A percentile compares a stretch with the other conserved stretches of the same genome.
Conservation (phyloP, 805 yeast species). For the Starmera caribaea region DNA sequence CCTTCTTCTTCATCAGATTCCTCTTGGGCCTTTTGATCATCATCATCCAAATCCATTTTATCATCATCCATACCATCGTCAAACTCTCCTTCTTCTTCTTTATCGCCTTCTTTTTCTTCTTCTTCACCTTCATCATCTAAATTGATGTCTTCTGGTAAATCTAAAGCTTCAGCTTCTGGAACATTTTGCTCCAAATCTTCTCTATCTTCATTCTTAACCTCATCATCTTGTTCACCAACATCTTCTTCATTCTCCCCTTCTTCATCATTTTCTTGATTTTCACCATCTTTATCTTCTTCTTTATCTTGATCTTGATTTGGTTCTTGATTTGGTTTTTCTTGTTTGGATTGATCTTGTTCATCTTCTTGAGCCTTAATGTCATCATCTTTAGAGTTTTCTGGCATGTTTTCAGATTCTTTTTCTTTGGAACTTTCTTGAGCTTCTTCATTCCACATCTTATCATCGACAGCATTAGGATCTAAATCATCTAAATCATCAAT, state of each 20-base stretch:
- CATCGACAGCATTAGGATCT: slow-evolving; percentile 93
- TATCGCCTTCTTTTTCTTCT: slow-evolving; percentile 39
- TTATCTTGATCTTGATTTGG: slow-evolving; percentile 27
- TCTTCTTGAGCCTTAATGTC: slow-evolving; percentile 31
- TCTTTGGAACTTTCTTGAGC: slow-evolving; percentile 69
- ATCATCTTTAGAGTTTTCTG: slow-evolving; percentile 43
- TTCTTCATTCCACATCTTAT: slow-evolving; percentile 97
- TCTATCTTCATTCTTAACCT: slow-evolving; percentile 56
- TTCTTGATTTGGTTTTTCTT: slow-evolving; percentile 23
- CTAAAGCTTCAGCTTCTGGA: slow-evolving; percentile 80
- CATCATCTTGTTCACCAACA: slow-evolving; percentile 77
- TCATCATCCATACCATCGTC: slow-evolving; percentile 23
- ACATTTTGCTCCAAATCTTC: slow-evolving; percentile 65
- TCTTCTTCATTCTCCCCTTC: slow-evolving; percentile 57
- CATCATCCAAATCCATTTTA: slow-evolving; percentile 24
- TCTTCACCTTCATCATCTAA: slow-evolving; percentile 72
- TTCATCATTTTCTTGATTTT: slow-evolving; percentile 42
- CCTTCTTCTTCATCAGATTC: slow-evolving; percentile 20
- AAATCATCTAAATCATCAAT: slow-evolving; percentile 81
- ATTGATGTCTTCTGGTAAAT: slow-evolving; percentile 86
- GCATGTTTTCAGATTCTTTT: slow-evolving; percentile 67
- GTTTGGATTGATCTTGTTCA: slow-evolving; percentile 25
- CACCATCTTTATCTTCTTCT: slow-evolving; percentile 31
- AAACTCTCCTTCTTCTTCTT: slow-evolving; percentile 37
- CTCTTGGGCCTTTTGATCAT: slow-evolving; percentile 28